phyloP scores from a whole-genome alignment of 176 grass and related monocot species.

The sorghum (Sorghum bicolor) region Sorghum_bicolor_NCBIv3 NC_012872.2:8192501-8193000 shows the following conservation, averaged over 20 bases:
- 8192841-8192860: not conserved
- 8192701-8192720: conserved; percentile 39
- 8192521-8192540: conserved; percentile 69
- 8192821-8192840: not conserved
- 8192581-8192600: conserved; percentile 47
- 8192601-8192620: conserved; percentile 76
- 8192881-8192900: not conserved
- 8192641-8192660: conserved; percentile 89
- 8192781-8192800: not conserved
- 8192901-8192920: not conserved
- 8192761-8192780: not conserved
- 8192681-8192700: conserved; percentile 84
- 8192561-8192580: conserved; percentile 51
- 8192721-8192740: not conserved
- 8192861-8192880: not conserved
- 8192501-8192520: conserved; percentile 87
- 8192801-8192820: not conserved
- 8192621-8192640: conserved; percentile 90
- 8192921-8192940: not conserved
- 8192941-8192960: not conserved
- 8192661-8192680: conserved; percentile 79
- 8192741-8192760: not conserved
- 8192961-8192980: too few relatives aligned
- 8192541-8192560: conserved; percentile 63
- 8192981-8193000: not conserved